These are phyloP conservation scores for Aureobasidium subglaciale DNA, from an alignment of 2,329 filamentous ascomycete species.

Conservation along the genomic window DNA sequence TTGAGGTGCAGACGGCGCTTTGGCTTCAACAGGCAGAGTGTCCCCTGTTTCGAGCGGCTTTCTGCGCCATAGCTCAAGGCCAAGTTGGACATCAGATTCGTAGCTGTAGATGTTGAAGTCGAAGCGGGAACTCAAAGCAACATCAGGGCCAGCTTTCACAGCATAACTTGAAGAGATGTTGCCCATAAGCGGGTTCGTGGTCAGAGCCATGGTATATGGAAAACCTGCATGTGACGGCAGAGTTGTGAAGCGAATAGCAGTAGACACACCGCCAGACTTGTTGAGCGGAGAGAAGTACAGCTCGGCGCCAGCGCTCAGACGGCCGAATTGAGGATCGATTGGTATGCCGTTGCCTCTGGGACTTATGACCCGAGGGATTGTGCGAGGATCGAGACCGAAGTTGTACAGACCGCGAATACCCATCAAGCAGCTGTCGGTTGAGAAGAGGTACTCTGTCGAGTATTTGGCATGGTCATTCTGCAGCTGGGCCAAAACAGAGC, in stretches of 20 bases:
- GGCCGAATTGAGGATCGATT: constrained; percentile 61
- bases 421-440: constrained; percentile 82
- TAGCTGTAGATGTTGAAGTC: constrained; percentile 99
- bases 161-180: constrained; percentile 88
- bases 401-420: constrained; percentile 89
- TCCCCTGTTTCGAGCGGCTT: constrained; percentile 13
- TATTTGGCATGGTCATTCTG: constrained; percentile 84
- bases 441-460: constrained; percentile 82
- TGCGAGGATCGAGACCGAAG: constrained; percentile 66
- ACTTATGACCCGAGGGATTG: constrained; percentile 23
- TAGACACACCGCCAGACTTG: constrained; percentile 84
- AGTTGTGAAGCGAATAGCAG: constrained; percentile 84
- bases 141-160: constrained; percentile 73
- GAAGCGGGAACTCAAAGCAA: constrained; percentile 82
- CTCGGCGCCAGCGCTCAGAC: constrained; percentile 86
- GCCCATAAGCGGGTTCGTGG: constrained; percentile 88
- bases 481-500: constrained; percentile 64
- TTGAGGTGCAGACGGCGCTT: background rate
- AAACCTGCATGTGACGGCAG: constrained; percentile 74
- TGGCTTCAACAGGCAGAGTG: background rate
- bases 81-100: constrained; percentile 87
- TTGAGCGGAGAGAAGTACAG: constrained; percentile 93
- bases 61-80: constrained; percentile 83
- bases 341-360: constrained; percentile 13
- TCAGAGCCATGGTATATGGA: constrained; percentile 87